A percentile compares a stretch with the other conserved stretches of the same genome.
phyloP scores from a whole-genome alignment of 805 yeast genomes.

The Kodamaea laetipori region DNA sequence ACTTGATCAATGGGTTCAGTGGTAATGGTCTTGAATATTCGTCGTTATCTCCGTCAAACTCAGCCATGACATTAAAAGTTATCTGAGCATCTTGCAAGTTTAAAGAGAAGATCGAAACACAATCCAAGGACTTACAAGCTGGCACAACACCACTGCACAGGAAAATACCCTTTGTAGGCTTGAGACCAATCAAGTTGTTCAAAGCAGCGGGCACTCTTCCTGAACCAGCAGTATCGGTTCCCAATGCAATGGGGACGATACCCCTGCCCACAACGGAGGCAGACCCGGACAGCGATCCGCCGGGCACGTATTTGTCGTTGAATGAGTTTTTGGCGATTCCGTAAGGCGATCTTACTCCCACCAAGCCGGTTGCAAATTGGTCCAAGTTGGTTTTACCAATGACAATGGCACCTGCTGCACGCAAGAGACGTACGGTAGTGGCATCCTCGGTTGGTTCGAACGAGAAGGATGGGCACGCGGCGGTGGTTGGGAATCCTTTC shows the following conservation, averaged over 20 bases:
- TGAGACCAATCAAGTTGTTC: conserved; percentile 87
- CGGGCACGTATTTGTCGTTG: conserved; percentile 75
- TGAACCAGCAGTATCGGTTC: conserved; percentile 98
- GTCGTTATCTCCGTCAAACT: conserved; percentile 66
- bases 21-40: conserved; percentile 83
- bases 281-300: conserved; percentile 97
- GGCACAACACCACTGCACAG: conserved; percentile 94
- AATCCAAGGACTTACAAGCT: conserved; percentile 92
- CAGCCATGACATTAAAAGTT: conserved; percentile 68
- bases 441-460: conserved; percentile 75
- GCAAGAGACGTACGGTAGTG: conserved; percentile 68
- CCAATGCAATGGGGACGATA: conserved; percentile 82
- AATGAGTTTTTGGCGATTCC: conserved; percentile 86
- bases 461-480: conserved; percentile 87
- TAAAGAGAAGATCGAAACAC: conserved; percentile 83
- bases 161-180: conserved; percentile 88
- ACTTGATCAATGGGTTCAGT: conserved; percentile 58
- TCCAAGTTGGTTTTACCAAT: conserved; percentile 94
- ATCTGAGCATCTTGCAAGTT: conserved; percentile 82
- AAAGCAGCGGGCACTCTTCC: conserved; percentile 97
- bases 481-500: conserved; percentile 80
- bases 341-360: conserved; percentile 93
- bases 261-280: conserved; percentile 90
- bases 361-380: conserved; percentile 97
- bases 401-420: conserved; percentile 89